Evolutionary conservation across 2,329 filamentous ascomycete genomes (phyloP).

Genomic region (Microsporum ferrugineum): DNA sequence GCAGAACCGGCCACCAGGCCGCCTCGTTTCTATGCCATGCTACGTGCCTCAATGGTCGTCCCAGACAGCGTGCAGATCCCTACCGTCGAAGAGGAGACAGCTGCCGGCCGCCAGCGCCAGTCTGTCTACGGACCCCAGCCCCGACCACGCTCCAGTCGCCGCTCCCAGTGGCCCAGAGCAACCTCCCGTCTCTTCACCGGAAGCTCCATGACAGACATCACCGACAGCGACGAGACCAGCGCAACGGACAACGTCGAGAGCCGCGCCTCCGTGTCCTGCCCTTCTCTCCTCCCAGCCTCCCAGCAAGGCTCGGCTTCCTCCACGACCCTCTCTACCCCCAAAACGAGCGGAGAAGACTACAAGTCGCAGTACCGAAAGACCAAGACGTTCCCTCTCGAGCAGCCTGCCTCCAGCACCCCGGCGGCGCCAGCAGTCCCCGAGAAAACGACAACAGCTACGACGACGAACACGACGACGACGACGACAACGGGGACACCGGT

Average conservation of each 20-base stretch:
- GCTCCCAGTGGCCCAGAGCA: neutral
- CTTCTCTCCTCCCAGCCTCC: neutral
- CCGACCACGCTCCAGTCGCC: neutral
- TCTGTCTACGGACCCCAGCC: neutral
- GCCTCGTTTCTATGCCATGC: neutral
- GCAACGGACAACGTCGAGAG: neutral
- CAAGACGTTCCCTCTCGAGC: neutral
- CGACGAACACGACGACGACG: no score
- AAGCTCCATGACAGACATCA: neutral
- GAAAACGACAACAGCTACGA: no score
- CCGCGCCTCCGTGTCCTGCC: neutral
- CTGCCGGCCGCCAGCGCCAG: neutral
- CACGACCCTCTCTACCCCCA: neutral
- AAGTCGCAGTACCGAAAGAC: neutral
- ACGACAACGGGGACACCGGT: no score
- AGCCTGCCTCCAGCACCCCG: neutral
- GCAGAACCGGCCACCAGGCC: neutral
- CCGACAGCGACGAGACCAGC: neutral
- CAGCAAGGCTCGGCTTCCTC: neutral
- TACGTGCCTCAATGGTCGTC: neutral
- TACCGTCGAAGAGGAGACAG: neutral
- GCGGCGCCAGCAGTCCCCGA: no score
- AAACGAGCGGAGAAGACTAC: neutral
- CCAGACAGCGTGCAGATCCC: neutral
- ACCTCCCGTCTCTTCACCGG: neutral